Evolutionary conservation across 306 rosid genomes (phyloP), one percentile per base, ranked within the genome.

Genomic region (Cucurbita pepo): DNA sequence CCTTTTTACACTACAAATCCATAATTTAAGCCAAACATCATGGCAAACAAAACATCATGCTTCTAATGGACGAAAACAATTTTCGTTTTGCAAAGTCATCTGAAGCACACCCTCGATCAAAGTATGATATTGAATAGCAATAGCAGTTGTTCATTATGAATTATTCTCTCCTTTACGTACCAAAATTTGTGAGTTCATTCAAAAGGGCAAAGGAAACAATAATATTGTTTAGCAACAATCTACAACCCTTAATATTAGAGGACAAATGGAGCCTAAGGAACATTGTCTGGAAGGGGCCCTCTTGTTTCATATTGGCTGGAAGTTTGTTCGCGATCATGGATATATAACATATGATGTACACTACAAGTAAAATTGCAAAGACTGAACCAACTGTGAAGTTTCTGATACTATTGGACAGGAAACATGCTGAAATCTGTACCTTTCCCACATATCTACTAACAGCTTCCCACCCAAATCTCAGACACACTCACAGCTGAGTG

Each of bases 361-460:
- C 51, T 79, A 83, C 81, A 85, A 75, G 81, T 85, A 86, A 78
- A 78, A 37, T 61, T 51, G 47, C 30, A 69, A 15, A 50, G 54
- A 25, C 73, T 12, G 44, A 69, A 69, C 56, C 19, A 69, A 15
- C 18, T 45, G 19, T 50, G 59, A 12, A 48, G 59, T 51, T 69
- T 30, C 59, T 69, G 74, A 69, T 69, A 69, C 58, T 34, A 25
- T 25, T 69, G 59, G 69, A 80, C 78, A 75, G 56, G 73, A 79
- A 79, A 74, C 74, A 75, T 78, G 78, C 77, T 69, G 45, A 56
- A 15, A 48, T 30, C 30, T 69, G 74, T 69, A 69, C 59, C 59
- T 69, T 67, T 64, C 75, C 51, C 34, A 71, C 50, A 30, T 30
- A 30, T 30, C 3, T 30, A 30, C 3, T 30, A 30, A 30, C 34